Evolutionary conservation across 2,329 filamentous ascomycete genomes (phyloP).

Genomic region (Apiospora kogelbergensis): DNA sequence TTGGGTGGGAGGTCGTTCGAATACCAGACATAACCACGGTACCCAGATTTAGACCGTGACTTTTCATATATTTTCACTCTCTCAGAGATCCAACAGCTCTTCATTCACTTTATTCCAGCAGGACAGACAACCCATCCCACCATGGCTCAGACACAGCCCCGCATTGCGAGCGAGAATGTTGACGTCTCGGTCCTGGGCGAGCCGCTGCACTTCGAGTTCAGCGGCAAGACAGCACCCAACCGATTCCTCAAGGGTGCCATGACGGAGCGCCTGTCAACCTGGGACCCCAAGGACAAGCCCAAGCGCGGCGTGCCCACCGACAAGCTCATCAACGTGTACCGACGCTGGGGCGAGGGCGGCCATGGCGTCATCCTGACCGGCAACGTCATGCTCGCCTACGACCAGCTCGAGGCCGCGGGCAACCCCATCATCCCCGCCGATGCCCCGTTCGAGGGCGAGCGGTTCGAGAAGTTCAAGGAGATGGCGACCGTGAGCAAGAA

Average conservation of each 20-base stretch:
- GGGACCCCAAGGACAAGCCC: slow-evolving; percentile 48
- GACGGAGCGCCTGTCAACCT: slow-evolving; percentile 59
- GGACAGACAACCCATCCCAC: neutral
- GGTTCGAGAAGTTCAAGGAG: slow-evolving; percentile 55
- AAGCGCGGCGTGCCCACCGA: slow-evolving; percentile 35
- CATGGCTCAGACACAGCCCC: neutral
- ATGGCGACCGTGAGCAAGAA: slow-evolving; percentile 50
- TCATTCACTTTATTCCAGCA: too few relatives aligned
- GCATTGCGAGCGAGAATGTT: slow-evolving; percentile 8
- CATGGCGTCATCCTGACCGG: slow-evolving; percentile 56
- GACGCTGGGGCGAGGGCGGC: slow-evolving; percentile 55
- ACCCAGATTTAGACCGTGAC: neutral
- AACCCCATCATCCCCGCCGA: slow-evolving; percentile 56
- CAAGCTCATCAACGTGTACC: slow-evolving; percentile 47
- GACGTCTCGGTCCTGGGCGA: slow-evolving; percentile 31
- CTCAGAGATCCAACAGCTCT: too few relatives aligned
- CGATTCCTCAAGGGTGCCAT: slow-evolving; percentile 61
- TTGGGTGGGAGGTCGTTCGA: neutral
- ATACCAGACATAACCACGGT: neutral
- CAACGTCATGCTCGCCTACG: slow-evolving; percentile 61
- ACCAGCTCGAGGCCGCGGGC: slow-evolving; percentile 53
- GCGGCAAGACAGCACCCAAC: slow-evolving; percentile 52
- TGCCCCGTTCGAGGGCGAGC: slow-evolving; percentile 46
- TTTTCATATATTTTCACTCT: neutral
- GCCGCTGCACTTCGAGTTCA: slow-evolving; percentile 41